Evolutionary conservation across 2,329 filamentous ascomycete genomes (phyloP), one percentile per base, ranked within the genome.

Genomic region (Bretziella fagacearum): DNA sequence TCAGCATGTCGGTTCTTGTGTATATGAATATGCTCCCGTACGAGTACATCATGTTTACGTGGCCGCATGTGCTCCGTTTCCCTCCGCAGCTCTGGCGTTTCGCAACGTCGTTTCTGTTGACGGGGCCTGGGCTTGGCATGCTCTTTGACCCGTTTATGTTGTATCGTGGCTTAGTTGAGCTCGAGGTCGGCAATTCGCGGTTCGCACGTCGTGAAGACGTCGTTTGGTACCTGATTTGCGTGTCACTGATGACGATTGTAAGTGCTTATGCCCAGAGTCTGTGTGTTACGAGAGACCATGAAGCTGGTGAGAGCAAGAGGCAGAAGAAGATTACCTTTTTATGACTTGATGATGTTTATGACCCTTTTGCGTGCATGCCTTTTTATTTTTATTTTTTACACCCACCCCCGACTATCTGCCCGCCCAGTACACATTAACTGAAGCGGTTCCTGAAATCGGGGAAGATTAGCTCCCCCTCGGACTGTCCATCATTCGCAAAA

Each of bases 391-490:
- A 36, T 33, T 42, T 44, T 42, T 49, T 23, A 44, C 22, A 18
- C 48, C 22, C 52, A 48, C 48, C 63, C 71, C 73, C 70, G 67
- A 68, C 70, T 77, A 82, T 82, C 80, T 84, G 80, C 80, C 79
- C 80, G 80, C 73, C 75, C 79, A 82, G 79, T 69, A 69, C 59
- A 46, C 71, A 65, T 72, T 79, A 75, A 69, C 79, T 83, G 79
- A 79, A 71, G 69, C 79, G 80, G 79, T 84, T 84, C 80, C 80
- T 84, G 79, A 68, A 82, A 77, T 65, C 69, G 80, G 84, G 80
- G 80, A 71, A 84, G 79, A 84, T 74, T 68, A 74, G 77, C 79
- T 78, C 73, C 72, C 71, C 68, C 69, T 70, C 60, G 56, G 58
- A 55, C 61, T 40, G 64, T 67, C 71, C 70, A 66, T 76, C 70